Evolutionary conservation across 2,329 filamentous ascomycete species (phyloP).

Genomic region (Fusarium cyanostomum): DNA sequence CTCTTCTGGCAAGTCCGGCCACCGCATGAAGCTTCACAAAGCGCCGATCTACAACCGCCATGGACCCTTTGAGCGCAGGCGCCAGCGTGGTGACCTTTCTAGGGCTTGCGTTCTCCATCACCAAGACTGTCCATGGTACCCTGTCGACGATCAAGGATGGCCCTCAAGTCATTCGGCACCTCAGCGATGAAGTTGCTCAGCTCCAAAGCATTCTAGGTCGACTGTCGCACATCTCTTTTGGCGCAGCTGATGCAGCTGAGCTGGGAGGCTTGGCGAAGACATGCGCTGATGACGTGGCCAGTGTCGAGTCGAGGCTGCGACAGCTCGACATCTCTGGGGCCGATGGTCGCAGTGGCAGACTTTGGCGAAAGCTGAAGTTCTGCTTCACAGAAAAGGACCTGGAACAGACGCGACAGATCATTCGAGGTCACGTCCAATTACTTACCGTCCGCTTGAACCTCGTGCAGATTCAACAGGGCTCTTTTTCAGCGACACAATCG

Average conservation of each 20-base stretch:
- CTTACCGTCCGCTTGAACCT: not conserved
- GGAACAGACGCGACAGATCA: not conserved
- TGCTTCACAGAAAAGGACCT: not conserved
- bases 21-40: no score
- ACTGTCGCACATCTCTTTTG: accelerated
- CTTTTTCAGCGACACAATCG: not conserved
- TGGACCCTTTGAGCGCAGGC: not conserved
- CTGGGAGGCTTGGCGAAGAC: accelerated
- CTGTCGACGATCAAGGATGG: slow-evolving; percentile 6
- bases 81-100: slow-evolving; percentile 3
- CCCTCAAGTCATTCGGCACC: not conserved
- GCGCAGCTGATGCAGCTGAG: not conserved
- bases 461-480: not conserved
- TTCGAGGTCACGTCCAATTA: not conserved
- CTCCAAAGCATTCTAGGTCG: accelerated
- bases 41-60: accelerated
- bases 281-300: not conserved
- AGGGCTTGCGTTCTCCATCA: not conserved
- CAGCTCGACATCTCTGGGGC: accelerated
- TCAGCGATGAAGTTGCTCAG: accelerated
- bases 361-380: not conserved
- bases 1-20: no score
- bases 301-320: accelerated
- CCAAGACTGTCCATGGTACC: not conserved
- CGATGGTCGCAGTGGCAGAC: not conserved